Evolutionary conservation across 441 rosid genomes (phyloP), one percentile per base, ranked within the genome.

Genomic region (Gossypium schwendimanii): DNA sequence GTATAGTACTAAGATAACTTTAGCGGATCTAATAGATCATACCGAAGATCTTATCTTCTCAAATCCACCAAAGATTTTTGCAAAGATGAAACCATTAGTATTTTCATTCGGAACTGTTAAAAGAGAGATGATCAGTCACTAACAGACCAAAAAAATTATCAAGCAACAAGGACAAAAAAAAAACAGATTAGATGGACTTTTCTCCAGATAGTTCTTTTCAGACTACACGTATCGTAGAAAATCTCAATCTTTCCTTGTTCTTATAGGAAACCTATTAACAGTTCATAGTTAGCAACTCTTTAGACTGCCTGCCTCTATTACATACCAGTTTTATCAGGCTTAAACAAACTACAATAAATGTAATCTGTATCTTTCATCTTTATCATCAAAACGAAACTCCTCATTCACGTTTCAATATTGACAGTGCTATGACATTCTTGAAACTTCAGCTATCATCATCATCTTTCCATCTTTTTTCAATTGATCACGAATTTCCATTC

Each of bases 31-130:
- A 75, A 71, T 18, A 68, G 82, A 71, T 74, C 96, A 61, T 91
- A 94, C 99, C 85, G 92, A 87, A 73, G 94, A 87, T 81, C 89
- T 85, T 78, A 88, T 96, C 87, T 87, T 88, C 84, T 88, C 97
- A 79, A 92, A 94, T 71, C 95, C 98, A 76, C 99, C 99, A 76
- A 84, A 96, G 73, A 96, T 69, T 82, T 96, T 96, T 39, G 98
- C 98, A 81, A 88, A 93, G 60, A 96, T 92, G 82, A 86, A 92
- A 69, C 90, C 86, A 63, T 89, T 89, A 80, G 72, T 85, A 62
- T 79, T 80, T 59, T 82, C 86, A 77, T 70, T 80, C 49, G 91
- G 96, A 63, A 75, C 99, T 96, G 68, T 17, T 15, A 26, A 31
- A 59, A 60, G 26, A 47, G 58, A 71, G 55, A 47, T n/a, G 26